Conservation (phyloP, 805 yeast genomes). For the Yarrowia porcina region DNA sequence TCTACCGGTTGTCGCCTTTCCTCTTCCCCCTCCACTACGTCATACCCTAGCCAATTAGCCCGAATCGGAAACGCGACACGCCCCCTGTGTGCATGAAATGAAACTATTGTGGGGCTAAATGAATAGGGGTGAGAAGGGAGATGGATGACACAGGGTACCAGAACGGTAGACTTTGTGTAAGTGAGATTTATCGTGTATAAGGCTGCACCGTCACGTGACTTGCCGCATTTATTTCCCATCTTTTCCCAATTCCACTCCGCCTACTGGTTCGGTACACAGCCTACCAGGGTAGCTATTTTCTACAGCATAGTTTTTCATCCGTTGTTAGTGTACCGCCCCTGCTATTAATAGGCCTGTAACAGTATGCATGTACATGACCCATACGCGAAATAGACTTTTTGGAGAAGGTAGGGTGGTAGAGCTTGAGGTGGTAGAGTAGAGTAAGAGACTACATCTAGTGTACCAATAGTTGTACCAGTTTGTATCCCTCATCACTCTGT, state of each 20-base stretch:
- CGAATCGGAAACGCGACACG: slow-evolving; percentile 9
- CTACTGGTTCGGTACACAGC: too few relatives aligned
- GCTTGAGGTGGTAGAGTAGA: neutral
- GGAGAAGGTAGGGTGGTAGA: neutral
- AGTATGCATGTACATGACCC: neutral
- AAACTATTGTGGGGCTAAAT: slow-evolving; percentile 3
- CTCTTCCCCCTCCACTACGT: neutral
- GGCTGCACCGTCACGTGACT: neutral
- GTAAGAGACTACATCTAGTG: too few relatives aligned
- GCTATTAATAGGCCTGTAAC: slow-evolving; percentile 9
- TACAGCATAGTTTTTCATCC: neutral
- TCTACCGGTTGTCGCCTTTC: too few relatives aligned
- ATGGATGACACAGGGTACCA: too few relatives aligned
- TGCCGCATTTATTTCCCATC: too few relatives aligned
- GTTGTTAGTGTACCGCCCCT: neutral
- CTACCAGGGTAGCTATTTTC: neutral
- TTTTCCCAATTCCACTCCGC: too few relatives aligned
- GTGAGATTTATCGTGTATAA: too few relatives aligned
- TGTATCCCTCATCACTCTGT: too few relatives aligned
- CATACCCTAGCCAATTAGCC: neutral
- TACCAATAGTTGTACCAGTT: too few relatives aligned
- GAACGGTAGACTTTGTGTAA: too few relatives aligned
- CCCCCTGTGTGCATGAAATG: slow-evolving; percentile 22
- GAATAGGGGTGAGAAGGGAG: neutral
- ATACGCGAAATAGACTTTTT: neutral